These are phyloP conservation scores for Brettanomyces bruxellensis DNA, from an alignment of 805 yeast species.

Conservation along the genomic window DNA sequence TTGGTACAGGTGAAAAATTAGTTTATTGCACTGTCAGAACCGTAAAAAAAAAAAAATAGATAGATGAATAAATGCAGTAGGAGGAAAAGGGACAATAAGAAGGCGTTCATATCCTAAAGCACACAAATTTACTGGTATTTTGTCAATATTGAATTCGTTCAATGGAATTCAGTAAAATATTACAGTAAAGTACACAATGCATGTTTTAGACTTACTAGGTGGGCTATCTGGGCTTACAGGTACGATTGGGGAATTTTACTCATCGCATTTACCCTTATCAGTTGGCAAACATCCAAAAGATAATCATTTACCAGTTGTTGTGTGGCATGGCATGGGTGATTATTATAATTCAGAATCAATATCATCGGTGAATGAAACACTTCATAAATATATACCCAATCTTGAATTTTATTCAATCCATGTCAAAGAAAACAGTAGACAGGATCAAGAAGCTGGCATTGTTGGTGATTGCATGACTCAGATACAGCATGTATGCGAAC, in stretches of 20 bases:
- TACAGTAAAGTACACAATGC: neutral
- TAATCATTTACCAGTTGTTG: constrained; percentile 33
- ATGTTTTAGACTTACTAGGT: no score
- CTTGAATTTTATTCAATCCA: constrained; percentile 44
- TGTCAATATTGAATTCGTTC: no score
- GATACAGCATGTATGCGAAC: constrained; percentile 45
- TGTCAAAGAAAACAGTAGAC: constrained; percentile 37
- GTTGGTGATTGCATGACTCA: constrained; percentile 53
- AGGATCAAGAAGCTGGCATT: constrained; percentile 47
- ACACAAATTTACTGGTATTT: no score
- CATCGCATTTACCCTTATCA: neutral
- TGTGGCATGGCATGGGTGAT: constrained; percentile 87
- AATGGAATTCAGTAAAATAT: neutral
- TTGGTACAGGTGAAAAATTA: no score
- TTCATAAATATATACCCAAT: constrained; percentile 39
- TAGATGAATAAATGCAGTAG: no score
- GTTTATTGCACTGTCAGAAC: no score
- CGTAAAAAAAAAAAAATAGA: no score
- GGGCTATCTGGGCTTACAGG: no score
- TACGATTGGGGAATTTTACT: no score
- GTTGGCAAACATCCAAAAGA: neutral
- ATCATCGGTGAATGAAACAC: constrained; percentile 32
- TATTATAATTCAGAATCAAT: constrained; percentile 55
- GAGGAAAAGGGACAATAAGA: no score
- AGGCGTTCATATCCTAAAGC: no score